A percentile compares a stretch with the other conserved stretches of the same genome.
Evolutionary conservation across 495 filamentous ascomycete genomes (phyloP).

Genomic region (Hypoxylon lenormandii): DNA sequence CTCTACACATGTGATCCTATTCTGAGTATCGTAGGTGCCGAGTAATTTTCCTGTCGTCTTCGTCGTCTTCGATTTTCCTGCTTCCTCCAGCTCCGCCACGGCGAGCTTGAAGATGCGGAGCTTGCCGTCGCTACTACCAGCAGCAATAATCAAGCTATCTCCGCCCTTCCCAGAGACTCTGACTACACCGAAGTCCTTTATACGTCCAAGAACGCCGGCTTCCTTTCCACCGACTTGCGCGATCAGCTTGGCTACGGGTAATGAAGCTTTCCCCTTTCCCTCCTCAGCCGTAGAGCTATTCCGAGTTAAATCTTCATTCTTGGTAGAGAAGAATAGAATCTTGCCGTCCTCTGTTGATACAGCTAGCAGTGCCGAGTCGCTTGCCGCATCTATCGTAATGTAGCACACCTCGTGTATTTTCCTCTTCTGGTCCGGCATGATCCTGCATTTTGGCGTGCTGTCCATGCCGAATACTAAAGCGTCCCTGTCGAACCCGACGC

Average conservation of each 20-base stretch:
- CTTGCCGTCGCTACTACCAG: conserved; percentile 84
- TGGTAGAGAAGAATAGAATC: conserved; percentile 84
- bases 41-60: conserved; percentile 77
- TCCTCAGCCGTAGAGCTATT: conserved; percentile 35
- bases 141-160: conserved; percentile 69
- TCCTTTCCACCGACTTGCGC: conserved; percentile 81
- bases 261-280: conserved; percentile 48
- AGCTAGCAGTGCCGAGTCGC: conserved; percentile 68
- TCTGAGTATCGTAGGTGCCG: conserved; percentile 83
- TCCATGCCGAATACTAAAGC: conserved; percentile 87
- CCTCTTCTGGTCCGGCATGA: conserved; percentile 73
- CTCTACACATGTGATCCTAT: conserved; percentile 88
- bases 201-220: conserved; percentile 72
- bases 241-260: conserved; percentile 68
- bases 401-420: conserved; percentile 88
- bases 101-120: conserved; percentile 78
- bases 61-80: conserved; percentile 41
- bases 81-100: conserved; percentile 55
- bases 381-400: conserved; percentile 62
- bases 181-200: conserved; percentile 88
- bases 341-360: conserved; percentile 94
- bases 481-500: conserved; percentile 88
- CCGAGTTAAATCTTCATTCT: conserved; percentile 50
- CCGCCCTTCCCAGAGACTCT: conserved; percentile 55
- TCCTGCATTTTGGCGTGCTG: conserved; percentile 78